Conservation (phyloP, 2,329 filamentous ascomycete genomes). For the Stromatinia cepivora region DNA sequence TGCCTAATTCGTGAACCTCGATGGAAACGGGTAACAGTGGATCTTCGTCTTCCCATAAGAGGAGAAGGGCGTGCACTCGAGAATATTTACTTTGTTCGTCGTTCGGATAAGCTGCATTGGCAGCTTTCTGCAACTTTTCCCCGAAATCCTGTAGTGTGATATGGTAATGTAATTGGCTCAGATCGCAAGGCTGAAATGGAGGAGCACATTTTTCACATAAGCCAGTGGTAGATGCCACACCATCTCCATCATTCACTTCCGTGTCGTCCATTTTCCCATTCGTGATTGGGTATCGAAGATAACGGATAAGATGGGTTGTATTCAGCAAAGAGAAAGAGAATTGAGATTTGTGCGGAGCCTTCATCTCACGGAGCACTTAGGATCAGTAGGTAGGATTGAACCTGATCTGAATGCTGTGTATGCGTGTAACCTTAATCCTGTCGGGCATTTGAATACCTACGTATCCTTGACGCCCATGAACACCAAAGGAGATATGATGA, state of each 20-base stretch:
- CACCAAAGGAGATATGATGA: too few species aligned
- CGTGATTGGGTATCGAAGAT: not conserved
- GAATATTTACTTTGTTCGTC: conserved; percentile 55
- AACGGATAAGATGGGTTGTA: too few species aligned
- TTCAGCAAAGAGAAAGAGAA: not conserved
- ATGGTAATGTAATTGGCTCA: conserved; percentile 27
- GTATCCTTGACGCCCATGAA: too few species aligned
- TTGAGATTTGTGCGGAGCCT: not conserved
- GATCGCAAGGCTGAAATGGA: conserved; percentile 1
- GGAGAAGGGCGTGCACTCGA: conserved; percentile 38
- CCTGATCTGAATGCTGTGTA: too few species aligned
- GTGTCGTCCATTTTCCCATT: not conserved
- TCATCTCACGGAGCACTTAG: not conserved
- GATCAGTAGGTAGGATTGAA: not conserved
- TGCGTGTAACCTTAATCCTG: too few species aligned
- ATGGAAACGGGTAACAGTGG: not conserved
- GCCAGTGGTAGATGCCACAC: too few species aligned
- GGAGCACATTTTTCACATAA: not conserved
- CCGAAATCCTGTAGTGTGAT: conserved; percentile 26
- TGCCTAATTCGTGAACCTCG: not conserved
- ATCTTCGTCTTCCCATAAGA: not conserved
- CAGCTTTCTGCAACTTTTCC: conserved; percentile 58
- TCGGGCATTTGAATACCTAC: too few species aligned
- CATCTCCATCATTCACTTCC: not conserved
- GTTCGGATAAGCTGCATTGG: conserved; percentile 62